Evolutionary conservation across 2,329 filamentous ascomycete species (phyloP).

Genomic region (Tolypocladium inflatum): DNA sequence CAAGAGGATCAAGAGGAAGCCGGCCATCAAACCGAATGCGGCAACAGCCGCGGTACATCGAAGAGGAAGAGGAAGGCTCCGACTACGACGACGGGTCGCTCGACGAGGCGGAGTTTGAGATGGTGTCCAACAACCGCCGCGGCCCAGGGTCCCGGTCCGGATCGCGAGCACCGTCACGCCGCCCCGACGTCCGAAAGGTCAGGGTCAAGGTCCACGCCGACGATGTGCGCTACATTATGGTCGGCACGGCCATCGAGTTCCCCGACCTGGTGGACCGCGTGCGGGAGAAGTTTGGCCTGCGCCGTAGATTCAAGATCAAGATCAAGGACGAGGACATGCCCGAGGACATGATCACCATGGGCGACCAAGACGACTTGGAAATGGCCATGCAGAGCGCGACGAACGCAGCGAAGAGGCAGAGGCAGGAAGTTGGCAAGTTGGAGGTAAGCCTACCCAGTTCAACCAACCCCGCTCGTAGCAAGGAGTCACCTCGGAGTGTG

Average conservation of each 20-base stretch:
- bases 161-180: conserved; percentile 45
- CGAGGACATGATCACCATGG: conserved; percentile 92
- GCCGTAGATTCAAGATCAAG: conserved; percentile 78
- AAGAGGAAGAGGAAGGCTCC: conserved; percentile 74
- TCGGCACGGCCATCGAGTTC: conserved; percentile 64
- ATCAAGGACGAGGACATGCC: conserved; percentile 69
- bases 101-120: conserved; percentile 73
- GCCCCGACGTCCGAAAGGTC: conserved; percentile 65
- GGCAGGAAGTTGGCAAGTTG: conserved; percentile 81
- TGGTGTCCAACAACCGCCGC: conserved; percentile 49
- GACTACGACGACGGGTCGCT: conserved; percentile 62
- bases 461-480: neutral
- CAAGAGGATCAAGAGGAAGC: conserved; percentile 25
- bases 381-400: conserved; percentile 69
- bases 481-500: neutral
- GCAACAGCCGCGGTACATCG: conserved; percentile 54
- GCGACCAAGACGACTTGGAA: conserved; percentile 91
- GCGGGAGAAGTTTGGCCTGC: conserved; percentile 75
- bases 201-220: conserved; percentile 87
- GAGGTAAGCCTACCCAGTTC: conserved; percentile 55
- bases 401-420: conserved; percentile 60
- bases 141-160: conserved; percentile 35
- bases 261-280: conserved; percentile 70
- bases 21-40: conserved; percentile 18
- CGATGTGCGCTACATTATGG: conserved; percentile 89